Percentiles rank a stretch among this genome's conserved stretches.
Conservation (phyloP, 345 rosid species). For the Mallotus nudiflorus region DNA sequence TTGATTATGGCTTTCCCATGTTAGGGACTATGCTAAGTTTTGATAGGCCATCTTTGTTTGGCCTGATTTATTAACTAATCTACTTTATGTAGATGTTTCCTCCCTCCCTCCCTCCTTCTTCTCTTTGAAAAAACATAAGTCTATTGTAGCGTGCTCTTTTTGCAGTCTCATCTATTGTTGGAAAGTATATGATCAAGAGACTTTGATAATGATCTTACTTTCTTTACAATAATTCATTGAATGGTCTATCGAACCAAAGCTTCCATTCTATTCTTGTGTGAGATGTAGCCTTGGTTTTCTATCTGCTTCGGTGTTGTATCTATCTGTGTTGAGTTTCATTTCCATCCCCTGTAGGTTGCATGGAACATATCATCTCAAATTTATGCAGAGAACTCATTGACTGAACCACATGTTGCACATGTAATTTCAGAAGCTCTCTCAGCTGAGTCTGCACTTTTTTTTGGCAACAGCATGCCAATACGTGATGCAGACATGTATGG, state of each 20-base stretch:
- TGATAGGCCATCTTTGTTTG: not conserved
- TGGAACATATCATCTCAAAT: conserved; percentile 70
- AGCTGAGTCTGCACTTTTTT: conserved; percentile 67
- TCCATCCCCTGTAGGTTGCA: conserved; percentile 54
- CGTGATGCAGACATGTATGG: conserved; percentile 96
- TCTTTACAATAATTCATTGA: conserved; percentile 1
- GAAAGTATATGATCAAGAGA: not conserved
- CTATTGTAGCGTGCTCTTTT: not conserved
- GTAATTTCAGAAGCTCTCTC: conserved; percentile 58
- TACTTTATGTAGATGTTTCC: not conserved
- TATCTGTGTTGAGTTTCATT: too few species aligned
- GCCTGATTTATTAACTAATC: not conserved
- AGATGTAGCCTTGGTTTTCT: not conserved
- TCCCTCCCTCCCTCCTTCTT: not conserved
- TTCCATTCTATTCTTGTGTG: not conserved
- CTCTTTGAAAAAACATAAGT: not conserved
- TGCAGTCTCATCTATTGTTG: not conserved
- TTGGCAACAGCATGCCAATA: conserved; percentile 96
- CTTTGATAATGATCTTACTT: not conserved
- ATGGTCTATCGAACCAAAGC: not conserved
- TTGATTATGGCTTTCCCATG: not conserved
- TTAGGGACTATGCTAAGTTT: not conserved
- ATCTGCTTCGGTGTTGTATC: not conserved
- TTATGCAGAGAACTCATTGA: conserved; percentile 53
- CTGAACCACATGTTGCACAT: conserved; percentile 81